Evolutionary conservation across 805 yeast genomes (phyloP).

Genomic region (Candida taoyuanica): DNA sequence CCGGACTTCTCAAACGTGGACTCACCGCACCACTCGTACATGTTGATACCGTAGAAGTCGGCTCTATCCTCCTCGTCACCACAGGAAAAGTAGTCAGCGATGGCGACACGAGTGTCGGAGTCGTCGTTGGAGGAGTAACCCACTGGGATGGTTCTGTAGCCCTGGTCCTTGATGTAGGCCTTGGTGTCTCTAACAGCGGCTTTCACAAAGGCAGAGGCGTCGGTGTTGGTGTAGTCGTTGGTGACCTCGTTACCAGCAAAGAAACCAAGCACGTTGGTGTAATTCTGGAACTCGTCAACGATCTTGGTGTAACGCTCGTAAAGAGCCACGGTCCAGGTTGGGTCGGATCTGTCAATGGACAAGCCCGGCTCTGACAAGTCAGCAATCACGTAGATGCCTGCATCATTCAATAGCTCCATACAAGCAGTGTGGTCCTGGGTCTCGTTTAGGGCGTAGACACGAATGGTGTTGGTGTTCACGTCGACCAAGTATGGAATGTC

Average conservation of each 20-base stretch:
- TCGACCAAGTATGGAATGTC: slow-evolving; percentile 67
- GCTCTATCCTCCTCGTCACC: slow-evolving; percentile 61
- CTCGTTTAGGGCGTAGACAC: slow-evolving; percentile 74
- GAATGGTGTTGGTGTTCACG: slow-evolving; percentile 61
- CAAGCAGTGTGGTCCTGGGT: slow-evolving; percentile 61
- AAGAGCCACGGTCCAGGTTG: slow-evolving; percentile 60
- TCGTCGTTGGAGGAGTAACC: slow-evolving; percentile 85
- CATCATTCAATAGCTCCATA: slow-evolving; percentile 61
- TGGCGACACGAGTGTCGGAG: slow-evolving; percentile 52
- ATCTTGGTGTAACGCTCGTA: slow-evolving; percentile 65
- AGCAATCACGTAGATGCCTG: slow-evolving; percentile 78
- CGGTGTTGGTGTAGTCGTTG: slow-evolving; percentile 59
- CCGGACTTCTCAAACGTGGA: slow-evolving; percentile 59
- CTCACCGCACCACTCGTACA: slow-evolving; percentile 85
- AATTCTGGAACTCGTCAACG: slow-evolving; percentile 62
- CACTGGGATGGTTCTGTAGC: slow-evolving; percentile 68
- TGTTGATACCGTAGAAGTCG: slow-evolving; percentile 83
- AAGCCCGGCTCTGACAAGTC: slow-evolving; percentile 66
- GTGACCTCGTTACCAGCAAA: slow-evolving; percentile 87
- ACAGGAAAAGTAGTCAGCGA: slow-evolving; percentile 76
- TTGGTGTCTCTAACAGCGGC: slow-evolving; percentile 80
- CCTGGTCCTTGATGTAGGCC: slow-evolving; percentile 53
- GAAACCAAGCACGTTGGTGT: slow-evolving; percentile 73
- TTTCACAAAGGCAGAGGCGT: slow-evolving; percentile 75
- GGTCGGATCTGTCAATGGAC: slow-evolving; percentile 58